Conservation (phyloP, 371 early-diverging fungal species). For the Actinomortierella ambigua region DNA sequence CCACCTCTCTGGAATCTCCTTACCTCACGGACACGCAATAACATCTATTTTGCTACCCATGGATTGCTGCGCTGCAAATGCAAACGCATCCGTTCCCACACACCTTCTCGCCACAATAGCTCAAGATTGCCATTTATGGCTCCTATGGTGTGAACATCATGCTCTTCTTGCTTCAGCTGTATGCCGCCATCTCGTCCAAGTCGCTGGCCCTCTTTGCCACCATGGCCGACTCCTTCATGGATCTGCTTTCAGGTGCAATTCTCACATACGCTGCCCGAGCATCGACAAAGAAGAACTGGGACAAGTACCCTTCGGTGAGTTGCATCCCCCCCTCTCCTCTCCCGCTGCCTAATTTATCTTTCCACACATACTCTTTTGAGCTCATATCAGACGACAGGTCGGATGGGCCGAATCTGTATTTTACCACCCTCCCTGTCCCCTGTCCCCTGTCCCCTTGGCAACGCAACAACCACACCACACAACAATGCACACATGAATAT, state of each 20-base stretch:
- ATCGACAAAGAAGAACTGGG: conserved; percentile 62
- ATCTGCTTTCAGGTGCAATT: conserved; percentile 75
- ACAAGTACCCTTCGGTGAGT: conserved; percentile 81
- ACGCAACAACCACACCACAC: too few relatives aligned
- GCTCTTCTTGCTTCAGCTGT: conserved; percentile 80
- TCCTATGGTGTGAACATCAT: conserved; percentile 82
- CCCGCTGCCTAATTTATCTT: background rate
- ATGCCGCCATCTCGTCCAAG: conserved; percentile 83
- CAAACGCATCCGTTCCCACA: too few relatives aligned
- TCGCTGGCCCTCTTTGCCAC: conserved; percentile 91
- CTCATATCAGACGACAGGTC: background rate
- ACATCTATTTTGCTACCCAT: background rate
- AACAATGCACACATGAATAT: background rate
- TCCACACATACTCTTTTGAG: background rate
- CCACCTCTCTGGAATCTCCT: background rate
- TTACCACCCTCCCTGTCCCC: too few relatives aligned
- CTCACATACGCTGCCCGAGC: conserved; percentile 70
- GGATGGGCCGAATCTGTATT: too few relatives aligned
- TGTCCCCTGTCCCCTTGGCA: too few relatives aligned
- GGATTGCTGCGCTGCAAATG: background rate
- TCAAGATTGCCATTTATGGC: conserved; percentile 87
- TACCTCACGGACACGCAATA: background rate
- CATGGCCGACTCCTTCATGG: conserved; percentile 94
- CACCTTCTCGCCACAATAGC: conserved; percentile 43
- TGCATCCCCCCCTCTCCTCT: background rate